A percentile compares a stretch with the other conserved stretches of the same genome.
Conservation (phyloP, 768 basidiomycete species). For the Auriscalpium vulgare region DNA sequence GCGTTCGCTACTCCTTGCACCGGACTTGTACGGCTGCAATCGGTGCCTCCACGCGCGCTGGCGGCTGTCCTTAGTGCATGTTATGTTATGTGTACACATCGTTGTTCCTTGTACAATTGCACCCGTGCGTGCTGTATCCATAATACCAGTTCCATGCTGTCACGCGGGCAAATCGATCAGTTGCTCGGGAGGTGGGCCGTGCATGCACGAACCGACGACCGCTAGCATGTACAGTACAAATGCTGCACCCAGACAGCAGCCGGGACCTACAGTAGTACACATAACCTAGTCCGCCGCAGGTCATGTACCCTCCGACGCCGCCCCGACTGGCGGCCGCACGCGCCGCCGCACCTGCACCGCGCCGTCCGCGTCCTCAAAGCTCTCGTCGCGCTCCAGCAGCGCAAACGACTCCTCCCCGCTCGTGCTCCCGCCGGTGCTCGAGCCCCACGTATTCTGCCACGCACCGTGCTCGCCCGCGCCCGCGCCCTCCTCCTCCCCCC, state of each 20-base stretch:
- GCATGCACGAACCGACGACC: neutral
- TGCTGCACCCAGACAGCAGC: neutral
- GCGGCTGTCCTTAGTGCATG: neutral
- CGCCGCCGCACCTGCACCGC: constrained; percentile 10
- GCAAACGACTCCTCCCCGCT: constrained; percentile 28
- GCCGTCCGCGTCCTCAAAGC: constrained; percentile 9
- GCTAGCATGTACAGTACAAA: too few relatives aligned
- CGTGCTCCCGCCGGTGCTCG: constrained; percentile 4
- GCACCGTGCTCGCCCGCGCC: neutral
- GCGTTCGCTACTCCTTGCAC: too few relatives aligned
- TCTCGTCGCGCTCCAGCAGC: constrained; percentile 16
- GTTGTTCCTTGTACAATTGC: neutral
- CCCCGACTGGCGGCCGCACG: neutral
- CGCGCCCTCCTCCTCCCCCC: neutral
- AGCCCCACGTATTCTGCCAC: neutral
- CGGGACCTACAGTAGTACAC: neutral
- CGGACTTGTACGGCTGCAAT: neutral
- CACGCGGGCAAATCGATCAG: neutral
- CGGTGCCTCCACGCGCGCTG: neutral
- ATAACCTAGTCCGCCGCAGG: neutral
- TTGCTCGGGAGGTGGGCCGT: neutral
- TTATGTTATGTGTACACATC: neutral
- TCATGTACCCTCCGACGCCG: neutral
- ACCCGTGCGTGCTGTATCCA: neutral
- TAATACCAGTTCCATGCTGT: neutral